phyloP scores from a whole-genome alignment of 75 land plant species.

The Cunninghamia lanceolata region DNA sequence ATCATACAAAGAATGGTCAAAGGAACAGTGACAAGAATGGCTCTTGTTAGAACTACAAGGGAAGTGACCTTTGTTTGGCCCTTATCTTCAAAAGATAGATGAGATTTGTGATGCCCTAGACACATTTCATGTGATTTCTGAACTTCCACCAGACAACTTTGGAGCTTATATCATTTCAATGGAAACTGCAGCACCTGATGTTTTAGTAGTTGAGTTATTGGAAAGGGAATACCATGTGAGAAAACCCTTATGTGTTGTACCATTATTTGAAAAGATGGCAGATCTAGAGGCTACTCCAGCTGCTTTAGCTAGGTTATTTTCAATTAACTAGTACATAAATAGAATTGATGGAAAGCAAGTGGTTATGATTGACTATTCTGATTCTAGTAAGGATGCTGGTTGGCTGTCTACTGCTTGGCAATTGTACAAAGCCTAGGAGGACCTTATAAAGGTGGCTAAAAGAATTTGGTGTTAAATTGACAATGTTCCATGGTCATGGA shows the following conservation, averaged over 20 bases:
- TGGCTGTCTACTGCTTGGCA: constrained; percentile 88
- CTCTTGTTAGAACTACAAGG: too few relatives aligned
- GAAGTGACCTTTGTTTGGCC: too few relatives aligned
- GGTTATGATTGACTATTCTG: constrained; percentile 95
- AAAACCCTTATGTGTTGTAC: constrained; percentile 78
- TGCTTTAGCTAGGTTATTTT: constrained; percentile 68
- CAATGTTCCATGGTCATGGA: constrained; percentile 93
- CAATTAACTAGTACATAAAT: constrained; percentile 78
- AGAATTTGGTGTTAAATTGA: constrained; percentile 77
- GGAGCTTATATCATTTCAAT: constrained; percentile 64
- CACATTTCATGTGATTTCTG: constrained; percentile 71
- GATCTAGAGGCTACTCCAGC: constrained; percentile 90
- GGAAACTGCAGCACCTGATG: constrained; percentile 67
- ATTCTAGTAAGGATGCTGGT: constrained; percentile 96
- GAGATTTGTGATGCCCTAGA: constrained; percentile 75
- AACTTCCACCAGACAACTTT: constrained; percentile 70
- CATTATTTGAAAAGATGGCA: constrained; percentile 87
- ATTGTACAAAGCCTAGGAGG: constrained; percentile 80
- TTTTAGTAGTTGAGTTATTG: constrained; percentile 81
- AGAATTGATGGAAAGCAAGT: constrained; percentile 89
- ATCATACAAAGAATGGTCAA: too few relatives aligned
- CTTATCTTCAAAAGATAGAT: constrained; percentile 44
- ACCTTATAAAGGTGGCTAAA: constrained; percentile 75
- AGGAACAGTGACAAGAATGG: too few relatives aligned
- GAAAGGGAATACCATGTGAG: constrained; percentile 40